Evolutionary conservation across 257 asterid species (phyloP), one percentile per base, ranked within the genome.

Genomic region (Handroanthus guayacan): DNA sequence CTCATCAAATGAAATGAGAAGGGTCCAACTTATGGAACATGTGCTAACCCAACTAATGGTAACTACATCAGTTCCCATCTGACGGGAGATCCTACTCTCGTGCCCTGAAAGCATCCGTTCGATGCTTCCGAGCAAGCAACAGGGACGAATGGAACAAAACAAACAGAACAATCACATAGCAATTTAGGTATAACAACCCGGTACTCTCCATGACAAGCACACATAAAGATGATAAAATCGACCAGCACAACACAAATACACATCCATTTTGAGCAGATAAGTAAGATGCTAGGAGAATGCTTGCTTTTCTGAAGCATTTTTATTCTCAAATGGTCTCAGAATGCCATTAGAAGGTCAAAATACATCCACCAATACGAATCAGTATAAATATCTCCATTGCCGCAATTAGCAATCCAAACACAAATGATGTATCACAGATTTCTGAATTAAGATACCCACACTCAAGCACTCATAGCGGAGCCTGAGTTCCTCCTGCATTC

Each of bases 401-500:
- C 44, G 44, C 34, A 25, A 11, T 52, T 43, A 5, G 25, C 14
- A n/a, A 58, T 63, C 37, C 43, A 60, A 76, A 10, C 38, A 18
- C 6, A 9, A 44, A 31, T 31, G 20, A 62, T 31, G 13, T 1
- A 66, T 70, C 47, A 3, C 69, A 64, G 34, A 41, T 17, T 17
- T 3, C 36, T 3, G 39, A 69, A 70, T 50, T 47, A 52, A 38
- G 16, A 25, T 51, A 58, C 18, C 18, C 60, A 45, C 71, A 41
- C 55, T 79, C 79, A 87, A 54, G 87, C 64, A 55, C 82, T 83
- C 88, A 91, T 84, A 79, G 72, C 36, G 8, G 97, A 86, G 39
- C 89, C 94, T 1, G 97, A 86, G 87, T 79, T 91, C 66, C 87
- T 91, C 84, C 79, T 79, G 95, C 97, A 88, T 11, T 91, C 96